Evolutionary conservation across 192 early-diverging fungal genomes (phyloP).

Genomic region (Rhizophagus sp.): DNA sequence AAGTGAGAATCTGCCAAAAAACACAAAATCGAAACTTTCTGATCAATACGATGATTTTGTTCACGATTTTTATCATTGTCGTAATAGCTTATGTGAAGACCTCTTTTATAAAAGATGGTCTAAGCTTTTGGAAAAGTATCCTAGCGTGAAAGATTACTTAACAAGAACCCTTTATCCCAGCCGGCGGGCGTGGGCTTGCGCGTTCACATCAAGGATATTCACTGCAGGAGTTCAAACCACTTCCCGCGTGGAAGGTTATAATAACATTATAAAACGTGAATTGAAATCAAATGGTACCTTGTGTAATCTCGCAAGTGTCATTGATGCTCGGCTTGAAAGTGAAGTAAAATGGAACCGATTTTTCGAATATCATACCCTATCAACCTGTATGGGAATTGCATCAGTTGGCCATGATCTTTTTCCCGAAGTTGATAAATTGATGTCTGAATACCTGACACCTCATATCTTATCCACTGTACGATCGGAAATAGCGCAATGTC

Average conservation of each 20-base stretch:
- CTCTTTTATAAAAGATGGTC: conserved; percentile 3
- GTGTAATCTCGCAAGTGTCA: not conserved
- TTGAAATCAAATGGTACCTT: not conserved
- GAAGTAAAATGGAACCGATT: not conserved
- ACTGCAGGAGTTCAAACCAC: conserved; percentile 3
- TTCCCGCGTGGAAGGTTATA: not conserved
- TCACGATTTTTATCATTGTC: not conserved
- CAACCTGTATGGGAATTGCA: not conserved
- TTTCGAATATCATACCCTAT: conserved; percentile 9
- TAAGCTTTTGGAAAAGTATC: not conserved
- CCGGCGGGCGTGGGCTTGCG: not conserved
- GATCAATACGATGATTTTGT: not conserved
- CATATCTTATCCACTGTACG: not conserved
- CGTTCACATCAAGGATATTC: not conserved
- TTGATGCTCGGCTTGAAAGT: not conserved
- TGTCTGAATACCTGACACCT: not conserved
- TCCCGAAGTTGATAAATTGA: not conserved
- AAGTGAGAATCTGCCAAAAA: not conserved
- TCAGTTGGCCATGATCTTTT: not conserved
- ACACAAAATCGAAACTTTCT: not conserved
- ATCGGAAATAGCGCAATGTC: not conserved
- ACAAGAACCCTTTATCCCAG: conserved; percentile 4
- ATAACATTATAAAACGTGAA: conserved; percentile 4
- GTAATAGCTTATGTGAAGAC: too few relatives aligned
- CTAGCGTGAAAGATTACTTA: not conserved